Evolutionary conservation across 768 basidiomycete genomes (phyloP), one percentile per base, ranked within the genome.

Genomic region (Termitomyces titanicus): DNA sequence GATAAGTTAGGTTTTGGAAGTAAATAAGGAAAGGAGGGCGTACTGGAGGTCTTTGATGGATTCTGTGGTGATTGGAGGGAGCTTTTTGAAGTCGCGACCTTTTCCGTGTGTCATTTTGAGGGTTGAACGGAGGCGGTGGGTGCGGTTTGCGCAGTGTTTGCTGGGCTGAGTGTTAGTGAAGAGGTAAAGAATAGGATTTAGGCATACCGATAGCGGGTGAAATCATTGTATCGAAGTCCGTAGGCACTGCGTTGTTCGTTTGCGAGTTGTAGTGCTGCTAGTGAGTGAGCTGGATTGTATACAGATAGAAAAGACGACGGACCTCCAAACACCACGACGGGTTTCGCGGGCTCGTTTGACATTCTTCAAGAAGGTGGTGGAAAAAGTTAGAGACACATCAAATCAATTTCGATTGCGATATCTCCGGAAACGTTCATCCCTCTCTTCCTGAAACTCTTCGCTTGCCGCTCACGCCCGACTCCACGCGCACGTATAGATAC

Each of bases 181-280:
- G 11, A n/a, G 27, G 22, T 4, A n/a, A n/a, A 15, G 3, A 7
- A 54, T 22, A 44, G 39, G 10, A 22, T 22, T n/a, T 7, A 44
- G n/a, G 12, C 78, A 47, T 52, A 91, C 92, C 88, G 79, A 73
- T 98, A 98, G 49, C 94, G 85, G 51, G 78, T 74, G 69, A 85
- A 88, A 67, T 98, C 95, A 65, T 88, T 91, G 67, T 92, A 94
- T 58, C 95, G 85, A 58, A 97, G 73, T 6, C 96, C 96, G 69
- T 95, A 96, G 3, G 90, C 85, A 60, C 79, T 92, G 53, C 96
- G 85, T 66, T 97, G 93, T 66, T 92, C 88, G 68, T 95, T 94
- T 37, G 83, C 84, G 50, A 93, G 79, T 65, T 86, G 85, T 37
- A 97, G 78, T 22, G 92, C 94, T 97, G 43, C 3, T 33, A 27